These are phyloP conservation scores for Penicillium sp. DNA, from an alignment of 2,329 filamentous ascomycete species.

Conservation along the genomic window DNA sequence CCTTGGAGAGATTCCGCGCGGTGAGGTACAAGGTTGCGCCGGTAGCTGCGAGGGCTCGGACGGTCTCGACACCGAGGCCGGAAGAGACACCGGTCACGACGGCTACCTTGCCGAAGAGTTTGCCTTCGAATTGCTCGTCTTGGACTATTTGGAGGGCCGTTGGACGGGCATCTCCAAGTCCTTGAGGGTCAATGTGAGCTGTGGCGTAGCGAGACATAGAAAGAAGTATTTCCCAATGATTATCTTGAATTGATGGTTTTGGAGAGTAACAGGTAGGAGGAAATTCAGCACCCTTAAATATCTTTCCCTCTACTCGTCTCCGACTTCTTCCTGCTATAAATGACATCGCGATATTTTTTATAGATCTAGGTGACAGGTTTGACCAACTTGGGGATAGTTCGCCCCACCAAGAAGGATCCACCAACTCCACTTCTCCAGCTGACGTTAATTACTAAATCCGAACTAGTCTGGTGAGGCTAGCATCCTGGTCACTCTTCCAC, in stretches of 20 bases:
- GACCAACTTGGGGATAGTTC: not conserved
- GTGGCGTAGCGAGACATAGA: slow-evolving; percentile 28
- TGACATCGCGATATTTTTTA: not conserved
- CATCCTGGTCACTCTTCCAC: not conserved
- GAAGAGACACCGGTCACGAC: slow-evolving; percentile 51
- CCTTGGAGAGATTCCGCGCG: slow-evolving; percentile 49
- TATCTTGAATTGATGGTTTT: too few species aligned
- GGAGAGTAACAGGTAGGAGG: not conserved
- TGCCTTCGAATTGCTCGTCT: slow-evolving; percentile 24
- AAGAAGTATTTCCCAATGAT: too few species aligned
- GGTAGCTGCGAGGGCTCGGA: slow-evolving; percentile 49
- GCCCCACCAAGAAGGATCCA: not conserved
- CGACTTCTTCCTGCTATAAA: not conserved
- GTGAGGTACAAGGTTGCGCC: slow-evolving; percentile 53
- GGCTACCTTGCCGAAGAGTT: slow-evolving; percentile 38
- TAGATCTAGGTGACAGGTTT: not conserved
- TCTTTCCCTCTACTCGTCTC: not conserved
- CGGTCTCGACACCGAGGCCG: slow-evolving; percentile 53
- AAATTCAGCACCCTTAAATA: not conserved
- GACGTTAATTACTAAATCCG: slow-evolving; percentile 37
- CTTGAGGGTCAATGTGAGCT: slow-evolving; percentile 25
- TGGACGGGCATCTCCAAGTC: slow-evolving; percentile 31
- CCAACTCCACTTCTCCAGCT: not conserved
- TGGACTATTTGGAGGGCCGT: slow-evolving; percentile 30
- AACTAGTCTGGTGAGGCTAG: slow-evolving; percentile 31